A percentile compares a stretch with the other conserved stretches of the same genome.
Conservation (phyloP, 352 stramenopile genomes). For the Globisporangium parvum region DNA sequence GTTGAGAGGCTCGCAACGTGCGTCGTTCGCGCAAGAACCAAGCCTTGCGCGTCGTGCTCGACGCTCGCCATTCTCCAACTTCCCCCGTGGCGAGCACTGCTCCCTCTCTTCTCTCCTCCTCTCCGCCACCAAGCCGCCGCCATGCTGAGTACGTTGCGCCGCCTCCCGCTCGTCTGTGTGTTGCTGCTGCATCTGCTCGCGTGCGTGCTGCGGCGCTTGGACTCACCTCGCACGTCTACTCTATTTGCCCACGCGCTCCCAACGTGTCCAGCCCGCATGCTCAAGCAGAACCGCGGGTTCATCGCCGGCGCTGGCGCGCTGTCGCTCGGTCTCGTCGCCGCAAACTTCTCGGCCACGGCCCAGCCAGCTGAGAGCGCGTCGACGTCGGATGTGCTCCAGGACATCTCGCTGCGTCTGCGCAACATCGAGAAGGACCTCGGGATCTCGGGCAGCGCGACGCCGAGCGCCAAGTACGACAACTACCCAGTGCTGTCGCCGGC, state of each 20-base stretch:
- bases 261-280: constrained; percentile 28
- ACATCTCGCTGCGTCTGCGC: constrained; percentile 57
- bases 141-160: constrained; percentile 25
- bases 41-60: background rate
- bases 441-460: constrained; percentile 16
- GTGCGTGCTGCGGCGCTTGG: background rate
- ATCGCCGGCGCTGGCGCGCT: constrained; percentile 47
- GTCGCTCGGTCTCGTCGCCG: constrained; percentile 49
- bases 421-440: constrained; percentile 63
- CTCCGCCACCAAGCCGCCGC: background rate
- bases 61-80: constrained; percentile 17
- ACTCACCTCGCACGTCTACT: background rate
- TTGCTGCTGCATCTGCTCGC: background rate
- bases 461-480: constrained; percentile 46
- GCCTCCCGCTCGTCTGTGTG: background rate
- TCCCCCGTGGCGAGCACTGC: constrained; percentile 6
- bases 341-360: constrained; percentile 27
- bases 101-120: background rate
- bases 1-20: background rate
- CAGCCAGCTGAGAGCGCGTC: constrained; percentile 41
- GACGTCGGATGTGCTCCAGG: constrained; percentile 52
- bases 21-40: background rate
- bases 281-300: constrained; percentile 50
- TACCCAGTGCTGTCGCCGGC: constrained; percentile 76
- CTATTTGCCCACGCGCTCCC: background rate